phyloP scores from a whole-genome alignment of 106 monocot genomes.

The Hemerocallis citrina region DNA sequence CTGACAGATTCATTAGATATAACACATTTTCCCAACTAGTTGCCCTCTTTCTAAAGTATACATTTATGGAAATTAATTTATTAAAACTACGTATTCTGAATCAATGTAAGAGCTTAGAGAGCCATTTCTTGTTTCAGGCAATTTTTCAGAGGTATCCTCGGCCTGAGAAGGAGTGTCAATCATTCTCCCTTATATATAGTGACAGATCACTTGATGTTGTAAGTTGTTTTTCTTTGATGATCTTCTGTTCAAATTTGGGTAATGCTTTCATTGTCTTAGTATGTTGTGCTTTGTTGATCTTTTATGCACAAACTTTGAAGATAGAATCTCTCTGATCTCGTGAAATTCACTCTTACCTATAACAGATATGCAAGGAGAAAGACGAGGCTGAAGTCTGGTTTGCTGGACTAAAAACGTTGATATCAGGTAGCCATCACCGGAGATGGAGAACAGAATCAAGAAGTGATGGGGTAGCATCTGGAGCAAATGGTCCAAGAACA shows the following conservation, averaged over 20 bases:
- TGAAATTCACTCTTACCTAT: not conserved
- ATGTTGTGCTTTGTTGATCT: not conserved
- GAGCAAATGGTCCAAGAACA: constrained; percentile 62
- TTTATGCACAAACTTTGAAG: not conserved
- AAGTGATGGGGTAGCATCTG: constrained; percentile 82
- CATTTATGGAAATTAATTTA: too few species aligned
- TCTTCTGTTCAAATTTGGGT: constrained; percentile 36
- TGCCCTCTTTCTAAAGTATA: too few species aligned
- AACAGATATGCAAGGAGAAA: constrained; percentile 91
- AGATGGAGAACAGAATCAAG: constrained; percentile 72
- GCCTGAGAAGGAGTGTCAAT: constrained; percentile 92
- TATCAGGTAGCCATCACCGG: constrained; percentile 57
- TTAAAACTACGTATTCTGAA: too few species aligned
- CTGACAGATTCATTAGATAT: too few species aligned
- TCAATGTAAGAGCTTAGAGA: too few species aligned
- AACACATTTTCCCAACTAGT: too few species aligned
- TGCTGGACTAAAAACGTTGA: constrained; percentile 86
- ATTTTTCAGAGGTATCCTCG: constrained; percentile 90
- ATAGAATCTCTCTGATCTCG: too few species aligned
- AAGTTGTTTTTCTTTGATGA: constrained; percentile 13
- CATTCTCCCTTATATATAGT: constrained; percentile 83
- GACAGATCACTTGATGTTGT: constrained; percentile 86
- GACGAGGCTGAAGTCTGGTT: constrained; percentile 98
- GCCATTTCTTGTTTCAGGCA: constrained; percentile 37
- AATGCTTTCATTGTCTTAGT: constrained; percentile 40